Evolutionary conservation across 2,329 filamentous ascomycete species (phyloP), one percentile per base, ranked within the genome.

Genomic region (Claviceps sp.): DNA sequence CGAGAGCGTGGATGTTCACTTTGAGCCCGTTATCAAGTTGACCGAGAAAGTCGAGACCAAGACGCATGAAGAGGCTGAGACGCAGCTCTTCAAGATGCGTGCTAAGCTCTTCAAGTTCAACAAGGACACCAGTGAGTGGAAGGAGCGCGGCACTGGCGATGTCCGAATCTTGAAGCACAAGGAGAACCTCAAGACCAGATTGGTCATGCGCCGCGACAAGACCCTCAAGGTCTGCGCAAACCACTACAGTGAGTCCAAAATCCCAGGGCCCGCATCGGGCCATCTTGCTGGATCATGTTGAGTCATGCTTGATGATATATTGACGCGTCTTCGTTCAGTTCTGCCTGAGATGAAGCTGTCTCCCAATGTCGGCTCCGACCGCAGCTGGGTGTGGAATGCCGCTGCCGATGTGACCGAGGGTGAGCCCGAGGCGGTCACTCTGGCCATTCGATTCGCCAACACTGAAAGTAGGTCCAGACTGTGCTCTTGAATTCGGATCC

Each of bases 171-270:
- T 98, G 67, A 97, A 96, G 83, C 93, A 98, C 79, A 93, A 89
- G 80, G 90, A 96, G 77, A 96, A 95, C 70, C 83, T 86, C 73
- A 97, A 97, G 85, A 95, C 90, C 54, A 83, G 93, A 62, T 77
- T 98, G 63, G 93, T 98, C 62, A 98, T 98, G 93, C 86, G 93
- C 70, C 82, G 93, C 68, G 93, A 98, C 78, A 97, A 97, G 88
- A 98, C 93, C 55, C 83, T 97, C 75, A 98, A 98, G 81, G 93
- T 98, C 73, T 98, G 93, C 84, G 93, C 93, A 68, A 98, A 98
- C 79, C 93, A 98, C 80, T 98, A 98, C 74, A 85, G 90, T 95
- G 83, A 64, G 86, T 75, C 17, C 36, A 13, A 17, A 17, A 11
- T 43, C 13, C n/a, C 34, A 37, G 29, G 8, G 29, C 3, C 9